Percentiles rank a stretch among this genome's conserved stretches.
Evolutionary conservation across 768 basidiomycete genomes (phyloP).

Genomic region (Pleurotus sapidus): DNA sequence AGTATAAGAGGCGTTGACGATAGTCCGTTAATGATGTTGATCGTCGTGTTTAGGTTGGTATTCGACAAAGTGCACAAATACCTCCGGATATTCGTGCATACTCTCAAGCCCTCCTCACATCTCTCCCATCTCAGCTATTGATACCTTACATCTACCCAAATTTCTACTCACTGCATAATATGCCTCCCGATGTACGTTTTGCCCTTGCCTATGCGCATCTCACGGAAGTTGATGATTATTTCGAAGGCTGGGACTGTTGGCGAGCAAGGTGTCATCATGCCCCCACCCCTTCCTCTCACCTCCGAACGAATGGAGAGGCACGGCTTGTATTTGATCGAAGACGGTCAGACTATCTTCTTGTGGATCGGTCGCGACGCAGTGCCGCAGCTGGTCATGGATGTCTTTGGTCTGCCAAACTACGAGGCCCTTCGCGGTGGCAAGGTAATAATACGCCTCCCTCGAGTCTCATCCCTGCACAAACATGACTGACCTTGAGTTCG

Average conservation of each 20-base stretch:
- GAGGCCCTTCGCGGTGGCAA: slow-evolving; percentile 92
- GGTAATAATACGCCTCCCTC: slow-evolving; percentile 38
- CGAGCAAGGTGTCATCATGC: slow-evolving; percentile 85
- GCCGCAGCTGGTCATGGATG: slow-evolving; percentile 91
- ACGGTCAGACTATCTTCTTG: slow-evolving; percentile 96
- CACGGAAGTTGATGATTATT: not conserved
- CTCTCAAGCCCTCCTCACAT: slow-evolving; percentile 88
- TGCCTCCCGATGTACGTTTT: slow-evolving; percentile 78
- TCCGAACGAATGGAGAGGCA: slow-evolving; percentile 95
- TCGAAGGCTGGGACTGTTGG: slow-evolving; percentile 85
- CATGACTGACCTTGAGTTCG: not conserved
- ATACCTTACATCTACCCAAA: slow-evolving; percentile 93
- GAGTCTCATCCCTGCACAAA: not conserved
- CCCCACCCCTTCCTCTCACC: slow-evolving; percentile 84
- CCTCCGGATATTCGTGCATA: slow-evolving; percentile 96
- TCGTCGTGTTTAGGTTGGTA: slow-evolving; percentile 62
- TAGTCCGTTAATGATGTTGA: not conserved
- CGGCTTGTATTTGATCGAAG: slow-evolving; percentile 95
- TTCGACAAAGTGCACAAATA: slow-evolving; percentile 95
- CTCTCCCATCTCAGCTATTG: slow-evolving; percentile 86
- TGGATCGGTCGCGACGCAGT: slow-evolving; percentile 99
- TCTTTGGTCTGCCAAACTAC: slow-evolving; percentile 88
- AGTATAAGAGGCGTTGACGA: slow-evolving; percentile 18
- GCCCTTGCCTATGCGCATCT: not conserved
- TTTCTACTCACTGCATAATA: slow-evolving; percentile 96